phyloP scores from a whole-genome alignment of 495 filamentous ascomycete genomes.

The Penicillium nucicola region DNA sequence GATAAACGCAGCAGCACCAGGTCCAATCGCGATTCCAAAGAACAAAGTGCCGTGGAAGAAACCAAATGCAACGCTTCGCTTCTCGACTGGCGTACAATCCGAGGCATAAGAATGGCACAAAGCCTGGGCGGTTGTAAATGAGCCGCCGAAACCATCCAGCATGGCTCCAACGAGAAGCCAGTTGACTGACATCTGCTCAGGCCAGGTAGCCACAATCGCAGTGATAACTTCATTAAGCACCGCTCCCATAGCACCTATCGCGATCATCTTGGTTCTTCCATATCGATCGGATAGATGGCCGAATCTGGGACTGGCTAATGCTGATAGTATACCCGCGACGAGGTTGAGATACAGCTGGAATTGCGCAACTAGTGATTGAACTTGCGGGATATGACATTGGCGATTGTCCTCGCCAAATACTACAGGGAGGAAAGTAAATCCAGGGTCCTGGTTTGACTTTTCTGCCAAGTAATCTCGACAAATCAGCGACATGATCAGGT shows the following conservation, averaged over 20 bases:
- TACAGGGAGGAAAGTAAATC: slow-evolving; percentile 59
- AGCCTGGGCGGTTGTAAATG: slow-evolving; percentile 79
- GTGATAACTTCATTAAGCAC: slow-evolving; percentile 70
- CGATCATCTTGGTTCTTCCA: slow-evolving; percentile 71
- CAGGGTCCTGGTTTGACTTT: slow-evolving; percentile 49
- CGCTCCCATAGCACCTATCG: slow-evolving; percentile 62
- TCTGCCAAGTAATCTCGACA: slow-evolving; percentile 77
- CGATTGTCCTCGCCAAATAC: slow-evolving; percentile 63
- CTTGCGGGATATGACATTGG: slow-evolving; percentile 69
- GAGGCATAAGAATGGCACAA: slow-evolving; percentile 79
- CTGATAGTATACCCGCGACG: slow-evolving; percentile 65
- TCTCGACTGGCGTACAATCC: slow-evolving; percentile 78
- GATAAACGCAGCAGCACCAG: slow-evolving; percentile 72
- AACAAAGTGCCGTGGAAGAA: slow-evolving; percentile 88
- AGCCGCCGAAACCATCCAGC: slow-evolving; percentile 79
- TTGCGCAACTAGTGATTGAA: slow-evolving; percentile 70
- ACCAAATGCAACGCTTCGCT: slow-evolving; percentile 81
- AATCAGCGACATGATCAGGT: slow-evolving; percentile 75
- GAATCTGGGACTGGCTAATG: slow-evolving; percentile 75
- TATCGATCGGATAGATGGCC: slow-evolving; percentile 86
- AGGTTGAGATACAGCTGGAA: slow-evolving; percentile 75
- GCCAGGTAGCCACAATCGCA: slow-evolving; percentile 69
- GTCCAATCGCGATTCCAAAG: slow-evolving; percentile 79
- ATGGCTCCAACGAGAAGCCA: slow-evolving; percentile 71
- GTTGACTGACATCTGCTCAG: slow-evolving; percentile 65